Evolutionary conservation across 805 yeast species (phyloP), one percentile per base, ranked within the genome.

Genomic region (Metahyphopichia silvanorum): DNA sequence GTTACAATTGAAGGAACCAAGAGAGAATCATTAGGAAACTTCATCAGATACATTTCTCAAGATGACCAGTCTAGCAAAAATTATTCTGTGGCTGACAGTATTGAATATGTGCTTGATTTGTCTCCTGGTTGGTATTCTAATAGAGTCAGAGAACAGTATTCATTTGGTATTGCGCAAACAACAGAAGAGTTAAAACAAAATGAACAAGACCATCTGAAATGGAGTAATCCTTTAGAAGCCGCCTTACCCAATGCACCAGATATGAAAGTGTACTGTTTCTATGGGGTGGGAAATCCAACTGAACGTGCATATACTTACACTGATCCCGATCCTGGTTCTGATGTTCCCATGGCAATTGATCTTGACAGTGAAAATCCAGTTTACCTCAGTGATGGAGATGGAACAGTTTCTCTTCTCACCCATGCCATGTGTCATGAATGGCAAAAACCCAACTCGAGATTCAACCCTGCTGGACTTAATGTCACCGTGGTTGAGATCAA

Each of bases 231-330:
- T 3, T 65, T 93, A 29, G 98, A 93, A 55, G 96, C 80, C 0
- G 77, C 91, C 3, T 71, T 93, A 26, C 98, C 98, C 1, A 69
- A 84, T 50, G 98, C 98, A 0, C 98, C 98, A 3, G 86, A 86
- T 52, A 66, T 93, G 82, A 84, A 86, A 43, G 68, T 88, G 7
- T 93, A 68, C 58, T 86, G 96, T 51, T 81, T 93, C 49, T 93
- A 93, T 50, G 98, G 98, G 4, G 87, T 88, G n/a, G 95, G 96
- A 6, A 91, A 88, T 43, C 94, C 95, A 15, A 91, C 98, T 0
- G 98, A 93, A 57, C 72, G 98, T 27, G 89, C 95, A 0, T 93
- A 93, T 60, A 76, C 79, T 21, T 93, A 93, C 59, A 78, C 76
- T 34, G 84, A 83, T 34, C 66, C 63, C 5, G 76, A 77, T 38